A percentile compares a stretch with the other conserved stretches of the same genome.
Conservation (phyloP, 2,329 filamentous ascomycete species). For the Botryotinia narcissicola region DNA sequence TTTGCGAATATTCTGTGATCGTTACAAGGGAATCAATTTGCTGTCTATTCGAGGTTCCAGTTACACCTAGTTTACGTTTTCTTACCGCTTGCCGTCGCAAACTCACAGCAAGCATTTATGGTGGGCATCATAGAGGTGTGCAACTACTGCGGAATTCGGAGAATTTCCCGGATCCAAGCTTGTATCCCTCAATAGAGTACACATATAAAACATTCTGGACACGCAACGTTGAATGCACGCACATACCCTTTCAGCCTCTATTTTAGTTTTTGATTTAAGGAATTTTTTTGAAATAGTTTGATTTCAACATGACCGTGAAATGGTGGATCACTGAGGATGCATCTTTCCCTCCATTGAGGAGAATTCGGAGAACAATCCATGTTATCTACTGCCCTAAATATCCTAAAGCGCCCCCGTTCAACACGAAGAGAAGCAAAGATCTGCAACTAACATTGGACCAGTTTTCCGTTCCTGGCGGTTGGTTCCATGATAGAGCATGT, state of each 20-base stretch:
- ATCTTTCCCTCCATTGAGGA: background rate
- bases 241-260: background rate
- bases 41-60: conserved; percentile 9
- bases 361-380: conserved; percentile 18
- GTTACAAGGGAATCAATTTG: background rate
- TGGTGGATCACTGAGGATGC: background rate
- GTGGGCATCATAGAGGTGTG: conserved; percentile 1
- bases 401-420: background rate
- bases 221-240: background rate
- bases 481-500: background rate
- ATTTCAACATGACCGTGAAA: background rate
- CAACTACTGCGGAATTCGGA: conserved; percentile 13
- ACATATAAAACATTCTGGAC: conserved; percentile 3
- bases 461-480: conserved; percentile 10
- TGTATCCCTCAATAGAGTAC: conserved; percentile 6
- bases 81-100: conserved; percentile 19
- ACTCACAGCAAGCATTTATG: conserved; percentile 12
- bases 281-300: background rate
- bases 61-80: conserved; percentile 16
- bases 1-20: conserved; percentile 1
- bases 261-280: background rate
- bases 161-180: conserved; percentile 15
- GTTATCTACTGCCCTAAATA: background rate
- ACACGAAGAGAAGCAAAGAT: conserved; percentile 15
- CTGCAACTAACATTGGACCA: conserved; percentile 4